phyloP scores from a whole-genome alignment of 2,329 filamentous ascomycete species.

The Coniella vitis region DNA sequence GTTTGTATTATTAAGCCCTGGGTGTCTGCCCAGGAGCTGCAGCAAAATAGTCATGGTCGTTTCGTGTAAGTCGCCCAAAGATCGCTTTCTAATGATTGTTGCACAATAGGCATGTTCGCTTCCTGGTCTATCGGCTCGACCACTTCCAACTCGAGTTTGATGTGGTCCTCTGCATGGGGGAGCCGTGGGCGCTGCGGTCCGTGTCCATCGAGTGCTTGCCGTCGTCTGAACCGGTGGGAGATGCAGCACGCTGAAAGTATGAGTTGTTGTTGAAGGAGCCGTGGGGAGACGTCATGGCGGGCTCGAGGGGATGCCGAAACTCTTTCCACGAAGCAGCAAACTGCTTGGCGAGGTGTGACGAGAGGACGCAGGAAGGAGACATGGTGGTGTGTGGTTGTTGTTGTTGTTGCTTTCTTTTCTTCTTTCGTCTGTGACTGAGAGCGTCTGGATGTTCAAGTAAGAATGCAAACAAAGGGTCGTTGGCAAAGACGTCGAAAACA shows the following conservation, averaged over 20 bases:
- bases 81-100: too few relatives aligned
- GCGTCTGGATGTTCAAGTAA: too few relatives aligned
- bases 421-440: neutral
- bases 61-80: too few relatives aligned
- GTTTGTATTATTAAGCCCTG: too few relatives aligned
- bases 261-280: constrained; percentile 21
- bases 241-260: constrained; percentile 29
- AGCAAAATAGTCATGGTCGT: too few relatives aligned
- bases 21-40: too few relatives aligned
- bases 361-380: constrained; percentile 56
- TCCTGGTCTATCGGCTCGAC: constrained; percentile 8
- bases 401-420: neutral
- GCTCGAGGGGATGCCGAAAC: constrained; percentile 31
- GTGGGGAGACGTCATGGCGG: constrained; percentile 20
- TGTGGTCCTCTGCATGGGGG: constrained; percentile 25
- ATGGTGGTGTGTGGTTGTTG: constrained; percentile 28
- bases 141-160: constrained; percentile 28
- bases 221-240: constrained; percentile 21
- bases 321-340: constrained; percentile 54
- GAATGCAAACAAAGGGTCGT: neutral
- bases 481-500: neutral
- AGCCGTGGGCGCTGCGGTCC: constrained; percentile 25
- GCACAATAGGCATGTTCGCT: neutral
- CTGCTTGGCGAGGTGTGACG: constrained; percentile 53
- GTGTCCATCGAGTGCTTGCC: constrained; percentile 43